These are phyloP conservation scores for Xylaria polymorpha DNA, from an alignment of 2,329 filamentous ascomycete species.

Conservation along the genomic window DNA sequence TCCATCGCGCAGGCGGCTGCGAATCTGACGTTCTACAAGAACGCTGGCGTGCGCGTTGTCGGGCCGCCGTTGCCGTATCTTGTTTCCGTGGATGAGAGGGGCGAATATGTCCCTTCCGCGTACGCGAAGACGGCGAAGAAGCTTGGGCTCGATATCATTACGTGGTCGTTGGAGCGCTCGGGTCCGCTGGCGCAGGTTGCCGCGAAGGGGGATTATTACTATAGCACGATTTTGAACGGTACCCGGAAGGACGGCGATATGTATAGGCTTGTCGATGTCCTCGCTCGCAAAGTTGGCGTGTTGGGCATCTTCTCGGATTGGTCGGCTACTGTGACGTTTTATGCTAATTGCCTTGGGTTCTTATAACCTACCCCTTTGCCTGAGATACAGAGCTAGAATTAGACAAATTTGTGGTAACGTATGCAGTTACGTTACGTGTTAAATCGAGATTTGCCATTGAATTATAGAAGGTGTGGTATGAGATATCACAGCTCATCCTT, in stretches of 20 bases:
- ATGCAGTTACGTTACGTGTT: not conserved
- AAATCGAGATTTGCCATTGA: not conserved
- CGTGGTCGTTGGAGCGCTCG: constrained; percentile 76
- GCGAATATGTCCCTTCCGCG: constrained; percentile 69
- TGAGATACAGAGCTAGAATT: constrained; percentile 1
- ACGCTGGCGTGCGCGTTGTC: constrained; percentile 70
- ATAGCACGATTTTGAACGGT: constrained; percentile 63
- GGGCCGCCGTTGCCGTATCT: constrained; percentile 73
- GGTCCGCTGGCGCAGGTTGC: constrained; percentile 66
- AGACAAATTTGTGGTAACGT: not conserved
- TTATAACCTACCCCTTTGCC: constrained; percentile 2
- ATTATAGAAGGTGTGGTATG: not conserved
- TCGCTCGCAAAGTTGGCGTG: constrained; percentile 70
- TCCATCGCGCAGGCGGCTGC: constrained; percentile 66
- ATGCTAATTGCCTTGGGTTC: constrained; percentile 73
- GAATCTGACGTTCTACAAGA: constrained; percentile 66
- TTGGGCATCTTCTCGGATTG: constrained; percentile 75
- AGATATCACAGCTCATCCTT: constrained; percentile 46
- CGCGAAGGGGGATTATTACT: constrained; percentile 64
- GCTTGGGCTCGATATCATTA: constrained; percentile 72
- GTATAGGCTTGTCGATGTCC: constrained; percentile 72
- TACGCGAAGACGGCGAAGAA: constrained; percentile 72
- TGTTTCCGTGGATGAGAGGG: constrained; percentile 61
- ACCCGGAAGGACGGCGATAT: constrained; percentile 74
- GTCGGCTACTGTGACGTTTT: constrained; percentile 75